A percentile compares a stretch with the other conserved stretches of the same genome.
Evolutionary conservation across 1,139 yeast species (phyloP).

Genomic region (Yamadazyma pseudoaaseri): DNA sequence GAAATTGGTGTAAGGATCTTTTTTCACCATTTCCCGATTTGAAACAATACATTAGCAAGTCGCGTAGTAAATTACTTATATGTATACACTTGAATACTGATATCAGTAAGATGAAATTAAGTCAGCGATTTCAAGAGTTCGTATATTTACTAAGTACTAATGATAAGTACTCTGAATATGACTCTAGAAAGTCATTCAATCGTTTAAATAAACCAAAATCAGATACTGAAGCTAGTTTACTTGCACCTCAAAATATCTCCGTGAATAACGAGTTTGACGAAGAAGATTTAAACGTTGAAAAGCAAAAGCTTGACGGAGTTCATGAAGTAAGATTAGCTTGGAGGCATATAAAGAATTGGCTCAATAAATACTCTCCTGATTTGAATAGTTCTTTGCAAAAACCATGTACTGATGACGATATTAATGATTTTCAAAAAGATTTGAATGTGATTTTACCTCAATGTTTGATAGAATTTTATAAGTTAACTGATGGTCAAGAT

Average conservation of each 20-base stretch:
- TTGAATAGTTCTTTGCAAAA: conserved; percentile 55
- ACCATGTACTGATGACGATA: conserved; percentile 63
- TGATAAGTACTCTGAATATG: conserved; percentile 69
- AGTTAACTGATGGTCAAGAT: conserved; percentile 70
- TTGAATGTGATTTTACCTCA: conserved; percentile 56
- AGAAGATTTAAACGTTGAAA: conserved; percentile 10
- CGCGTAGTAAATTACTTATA: background rate
- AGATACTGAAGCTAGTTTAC: conserved; percentile 32
- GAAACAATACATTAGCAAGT: background rate
- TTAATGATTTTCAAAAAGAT: conserved; percentile 64
- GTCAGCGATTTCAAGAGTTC: conserved; percentile 47
- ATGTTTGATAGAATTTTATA: conserved; percentile 57
- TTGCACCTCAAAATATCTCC: conserved; percentile 28
- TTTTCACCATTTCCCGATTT: too few relatives aligned
- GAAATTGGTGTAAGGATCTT: too few relatives aligned
- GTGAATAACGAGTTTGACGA: conserved; percentile 11
- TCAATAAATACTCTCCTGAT: conserved; percentile 54
- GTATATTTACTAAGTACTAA: conserved; percentile 64
- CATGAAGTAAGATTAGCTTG: conserved; percentile 66
- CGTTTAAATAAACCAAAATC: conserved; percentile 38
- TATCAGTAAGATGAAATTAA: conserved; percentile 26
- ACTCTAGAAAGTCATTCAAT: conserved; percentile 50
- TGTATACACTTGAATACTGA: too few relatives aligned
- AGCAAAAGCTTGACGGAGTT: conserved; percentile 44
- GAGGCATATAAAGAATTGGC: conserved; percentile 69